Base-by-base conservation (phyloP, 2,329 filamentous ascomycete genomes). In the Hymenoscyphus occultus region DNA sequence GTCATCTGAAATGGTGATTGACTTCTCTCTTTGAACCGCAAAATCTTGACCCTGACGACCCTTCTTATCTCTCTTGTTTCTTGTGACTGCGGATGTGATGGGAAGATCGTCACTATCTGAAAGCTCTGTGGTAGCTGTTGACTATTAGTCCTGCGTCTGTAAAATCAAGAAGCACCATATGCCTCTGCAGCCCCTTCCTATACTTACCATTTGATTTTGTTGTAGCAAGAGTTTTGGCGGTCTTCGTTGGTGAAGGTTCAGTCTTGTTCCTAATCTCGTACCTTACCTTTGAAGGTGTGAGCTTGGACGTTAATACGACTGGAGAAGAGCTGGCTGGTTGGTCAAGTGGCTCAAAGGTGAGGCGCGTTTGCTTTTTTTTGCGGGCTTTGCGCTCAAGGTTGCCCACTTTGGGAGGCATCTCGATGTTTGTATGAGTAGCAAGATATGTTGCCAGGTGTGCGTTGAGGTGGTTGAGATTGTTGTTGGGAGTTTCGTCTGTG, bases 281-380 rank as follows among this genome's bases (percentile, higher is more conserved):
- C 19, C 71, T 61, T 2, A 74, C 70, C 51, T 71, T 72, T 5
- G 71, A 69, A 19, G 71, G 71, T 6, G 71, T 68, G 35, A 67
- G 63, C 5, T 57, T 65, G n/a, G 57, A 45, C 10, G 48, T 28
- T 54, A 10, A 54, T 54, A 19, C 48, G 19, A 61, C 39, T 19
- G 68, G 67, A 0, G 70, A 69, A 3, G 68, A 70, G 22, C 35
- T 63, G n/a, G n/a, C 35, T 10, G 35, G 9, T 22, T 28, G 59
- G 39, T 67, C 56, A 9, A 70, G 32, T 39, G 70, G 65, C 59
- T 73, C 71, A 56, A 75, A 75, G 0, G 68, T 71, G 22, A 75
- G 64, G 12, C 68, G 68, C 10, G 73, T 75, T 60, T 75, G 74
- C 22, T 67, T 65, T 57, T 72, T 73, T 31, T 68, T 69, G 2